A percentile compares a stretch with the other conserved stretches of the same genome.
These are phyloP conservation scores for Lindgomyces ingoldianus DNA, from an alignment of 495 filamentous ascomycete species.

Conservation along the genomic window DNA sequence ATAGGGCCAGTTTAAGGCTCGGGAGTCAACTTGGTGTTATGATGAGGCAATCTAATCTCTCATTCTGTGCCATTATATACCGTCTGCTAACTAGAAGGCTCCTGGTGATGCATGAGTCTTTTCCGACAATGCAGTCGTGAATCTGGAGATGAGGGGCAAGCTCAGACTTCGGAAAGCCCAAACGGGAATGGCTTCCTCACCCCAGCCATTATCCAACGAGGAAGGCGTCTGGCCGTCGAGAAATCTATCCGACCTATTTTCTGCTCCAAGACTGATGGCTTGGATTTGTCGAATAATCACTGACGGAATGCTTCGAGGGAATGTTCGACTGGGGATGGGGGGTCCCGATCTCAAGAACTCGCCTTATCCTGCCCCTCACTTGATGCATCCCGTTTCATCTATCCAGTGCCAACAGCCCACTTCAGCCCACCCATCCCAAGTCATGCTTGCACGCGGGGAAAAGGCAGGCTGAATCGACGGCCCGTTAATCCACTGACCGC, in stretches of 20 bases:
- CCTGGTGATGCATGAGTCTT: background rate
- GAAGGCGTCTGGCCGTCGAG: background rate
- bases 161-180: conserved; percentile 4
- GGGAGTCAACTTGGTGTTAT: background rate
- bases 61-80: conserved; percentile 18
- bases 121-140: background rate
- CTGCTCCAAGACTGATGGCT: background rate
- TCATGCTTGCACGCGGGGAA: background rate
- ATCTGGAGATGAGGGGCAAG: conserved; percentile 7
- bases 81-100: background rate
- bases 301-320: conserved; percentile 1
- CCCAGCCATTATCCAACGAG: background rate
- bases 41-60: background rate
- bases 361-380: conserved; percentile 21
- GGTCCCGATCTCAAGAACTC: background rate
- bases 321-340: background rate
- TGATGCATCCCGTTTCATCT: background rate
- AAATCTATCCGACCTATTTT: background rate
- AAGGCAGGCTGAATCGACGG: conserved; percentile 36
- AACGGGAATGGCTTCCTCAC: conserved; percentile 12
- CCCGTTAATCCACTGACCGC: conserved; percentile 33
- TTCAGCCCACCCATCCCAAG: background rate
- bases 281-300: background rate
- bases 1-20: background rate
- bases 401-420: background rate